phyloP scores from a whole-genome alignment of 2,329 filamentous ascomycete genomes.

The Trichoderma cornu-damae region DNA sequence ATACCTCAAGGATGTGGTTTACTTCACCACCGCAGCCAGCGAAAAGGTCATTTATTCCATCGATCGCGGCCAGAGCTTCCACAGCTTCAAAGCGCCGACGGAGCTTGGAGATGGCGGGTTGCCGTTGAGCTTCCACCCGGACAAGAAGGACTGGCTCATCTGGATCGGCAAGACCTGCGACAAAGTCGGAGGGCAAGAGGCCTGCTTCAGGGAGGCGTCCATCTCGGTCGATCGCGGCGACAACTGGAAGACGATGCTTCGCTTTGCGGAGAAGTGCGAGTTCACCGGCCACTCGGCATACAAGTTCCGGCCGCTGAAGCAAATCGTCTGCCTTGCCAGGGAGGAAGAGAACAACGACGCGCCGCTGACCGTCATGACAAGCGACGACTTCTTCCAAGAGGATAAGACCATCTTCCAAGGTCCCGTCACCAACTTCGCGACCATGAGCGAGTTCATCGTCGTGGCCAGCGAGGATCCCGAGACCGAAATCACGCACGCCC shows the following conservation, averaged over 20 bases:
- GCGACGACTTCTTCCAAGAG: conserved; percentile 69
- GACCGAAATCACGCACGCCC: conserved; percentile 64
- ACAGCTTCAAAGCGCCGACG: conserved; percentile 66
- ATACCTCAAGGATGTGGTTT: conserved; percentile 79
- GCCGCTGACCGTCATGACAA: conserved; percentile 66
- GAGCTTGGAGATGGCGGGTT: conserved; percentile 39
- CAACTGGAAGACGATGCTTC: conserved; percentile 68
- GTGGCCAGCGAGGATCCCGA: conserved; percentile 71
- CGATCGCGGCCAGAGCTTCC: conserved; percentile 69
- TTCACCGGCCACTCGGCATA: conserved; percentile 68
- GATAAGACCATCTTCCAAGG: conserved; percentile 51
- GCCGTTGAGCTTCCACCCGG: conserved; percentile 74
- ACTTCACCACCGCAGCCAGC: conserved; percentile 64
- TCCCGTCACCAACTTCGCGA: conserved; percentile 74
- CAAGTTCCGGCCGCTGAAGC: conserved; percentile 46
- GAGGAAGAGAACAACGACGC: conserved; percentile 57
- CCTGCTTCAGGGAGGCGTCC: conserved; percentile 71
- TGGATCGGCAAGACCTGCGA: conserved; percentile 78
- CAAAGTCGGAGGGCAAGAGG: conserved; percentile 39
- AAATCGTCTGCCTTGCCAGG: conserved; percentile 53
- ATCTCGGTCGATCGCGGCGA: conserved; percentile 75
- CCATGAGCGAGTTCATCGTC: conserved; percentile 94
- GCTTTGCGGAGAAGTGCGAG: conserved; percentile 75
- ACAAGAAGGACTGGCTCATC: conserved; percentile 82
- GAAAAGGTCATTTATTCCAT: conserved; percentile 72